Evolutionary conservation across 2,329 filamentous ascomycete species (phyloP).

Genomic region (Xylariomycetidae sp.): DNA sequence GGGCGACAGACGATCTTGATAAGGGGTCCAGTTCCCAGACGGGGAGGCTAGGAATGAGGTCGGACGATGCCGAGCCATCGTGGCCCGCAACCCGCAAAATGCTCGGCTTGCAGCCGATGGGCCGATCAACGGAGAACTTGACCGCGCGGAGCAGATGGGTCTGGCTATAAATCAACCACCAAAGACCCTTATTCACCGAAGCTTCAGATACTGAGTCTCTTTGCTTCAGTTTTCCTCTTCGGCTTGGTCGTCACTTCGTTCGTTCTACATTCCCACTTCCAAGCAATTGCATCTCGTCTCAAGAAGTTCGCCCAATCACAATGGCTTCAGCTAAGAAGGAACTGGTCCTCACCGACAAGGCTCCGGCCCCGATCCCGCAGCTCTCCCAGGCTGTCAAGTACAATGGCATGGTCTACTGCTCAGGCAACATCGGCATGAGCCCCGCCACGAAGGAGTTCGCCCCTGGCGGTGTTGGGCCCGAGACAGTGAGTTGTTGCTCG

Average conservation of each 20-base stretch:
- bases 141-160: too few relatives aligned
- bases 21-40: not conserved
- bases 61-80: not conserved
- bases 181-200: too few relatives aligned
- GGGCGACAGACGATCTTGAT: slow-evolving; percentile 1
- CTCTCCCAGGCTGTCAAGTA: slow-evolving; percentile 56
- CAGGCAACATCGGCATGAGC: slow-evolving; percentile 55
- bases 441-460: slow-evolving; percentile 47
- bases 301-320: too few relatives aligned
- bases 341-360: slow-evolving; percentile 37
- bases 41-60: not conserved
- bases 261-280: too few relatives aligned
- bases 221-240: too few relatives aligned
- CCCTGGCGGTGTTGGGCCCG: slow-evolving; percentile 49
- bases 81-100: not conserved
- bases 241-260: too few relatives aligned
- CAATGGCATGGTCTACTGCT: slow-evolving; percentile 67
- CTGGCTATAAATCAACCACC: too few relatives aligned
- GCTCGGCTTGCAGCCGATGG: slow-evolving; percentile 13
- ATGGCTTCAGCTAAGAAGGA: slow-evolving; percentile 14
- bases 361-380: slow-evolving; percentile 46
- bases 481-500: slow-evolving; percentile 33
- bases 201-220: too few relatives aligned
- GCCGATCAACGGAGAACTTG: too few relatives aligned
- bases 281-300: too few relatives aligned